Conservation (phyloP, 306 rosid species). For the Urtica urens region DNA sequence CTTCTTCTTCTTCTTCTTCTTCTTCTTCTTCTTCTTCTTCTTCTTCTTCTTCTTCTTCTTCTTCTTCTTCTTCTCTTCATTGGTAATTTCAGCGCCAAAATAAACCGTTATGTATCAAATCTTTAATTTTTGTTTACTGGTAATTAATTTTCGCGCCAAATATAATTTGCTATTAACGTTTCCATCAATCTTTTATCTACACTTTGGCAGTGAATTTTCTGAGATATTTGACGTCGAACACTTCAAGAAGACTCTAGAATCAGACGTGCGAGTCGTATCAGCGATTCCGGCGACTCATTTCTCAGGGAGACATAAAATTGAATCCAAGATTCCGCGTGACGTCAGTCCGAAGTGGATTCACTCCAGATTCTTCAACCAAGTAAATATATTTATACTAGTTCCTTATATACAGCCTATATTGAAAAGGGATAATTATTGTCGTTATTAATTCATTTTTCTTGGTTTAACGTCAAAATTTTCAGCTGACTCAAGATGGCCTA, state of each 20-base stretch:
- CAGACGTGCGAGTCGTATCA: conserved; percentile 40
- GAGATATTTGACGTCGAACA: conserved; percentile 38
- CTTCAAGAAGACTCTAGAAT: conserved; percentile 36
- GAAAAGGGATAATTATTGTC: too few relatives aligned
- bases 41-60: neutral
- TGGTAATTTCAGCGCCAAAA: neutral
- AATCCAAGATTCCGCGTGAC: conserved; percentile 31
- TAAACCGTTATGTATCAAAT: neutral
- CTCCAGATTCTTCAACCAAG: conserved; percentile 28
- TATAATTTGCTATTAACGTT: too few relatives aligned
- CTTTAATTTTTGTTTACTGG: neutral
- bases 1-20: neutral
- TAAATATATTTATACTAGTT: too few relatives aligned
- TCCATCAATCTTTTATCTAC: too few relatives aligned
- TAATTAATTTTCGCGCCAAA: too few relatives aligned
- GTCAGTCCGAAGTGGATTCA: conserved; percentile 44
- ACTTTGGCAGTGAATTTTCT: conserved; percentile 35
- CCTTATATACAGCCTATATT: too few relatives aligned
- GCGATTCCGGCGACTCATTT: conserved; percentile 37
- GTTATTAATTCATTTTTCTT: neutral
- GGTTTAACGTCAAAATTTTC: neutral
- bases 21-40: neutral
- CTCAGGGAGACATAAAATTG: conserved; percentile 23
- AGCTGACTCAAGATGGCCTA: conserved; percentile 35
- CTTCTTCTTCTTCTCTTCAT: neutral